phyloP scores from a whole-genome alignment of 768 basidiomycete genomes.

The Arthromyces matolae region DNA sequence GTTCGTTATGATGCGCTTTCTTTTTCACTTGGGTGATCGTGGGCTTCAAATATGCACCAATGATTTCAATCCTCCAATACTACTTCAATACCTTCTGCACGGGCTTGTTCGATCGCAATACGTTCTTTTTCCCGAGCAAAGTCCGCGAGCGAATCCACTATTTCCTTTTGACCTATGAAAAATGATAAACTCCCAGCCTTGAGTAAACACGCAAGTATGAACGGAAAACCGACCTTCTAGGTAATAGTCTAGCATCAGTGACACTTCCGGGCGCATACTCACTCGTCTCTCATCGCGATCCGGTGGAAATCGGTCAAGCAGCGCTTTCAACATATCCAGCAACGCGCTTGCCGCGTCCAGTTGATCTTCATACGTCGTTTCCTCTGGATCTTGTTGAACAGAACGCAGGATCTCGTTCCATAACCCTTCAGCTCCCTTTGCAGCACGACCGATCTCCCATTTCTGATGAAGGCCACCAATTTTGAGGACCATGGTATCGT shows the following conservation, averaged over 20 bases:
- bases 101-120: constrained; percentile 45
- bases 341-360: constrained; percentile 66
- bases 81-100: constrained; percentile 50
- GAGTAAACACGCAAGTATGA: too few relatives aligned
- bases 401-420: constrained; percentile 53
- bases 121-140: constrained; percentile 47
- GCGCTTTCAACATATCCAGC: constrained; percentile 58
- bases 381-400: constrained; percentile 22
- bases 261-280: constrained; percentile 51
- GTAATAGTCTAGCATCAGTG: constrained; percentile 64
- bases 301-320: constrained; percentile 48
- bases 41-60: too few relatives aligned
- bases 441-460: constrained; percentile 64
- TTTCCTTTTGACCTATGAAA: constrained; percentile 53
- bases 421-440: constrained; percentile 50
- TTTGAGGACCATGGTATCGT: constrained; percentile 82
- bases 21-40: too few relatives aligned
- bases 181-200: not conserved
- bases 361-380: constrained; percentile 52
- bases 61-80: constrained; percentile 38
- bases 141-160: constrained; percentile 48
- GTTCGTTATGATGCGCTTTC: too few relatives aligned
- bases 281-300: constrained; percentile 17
- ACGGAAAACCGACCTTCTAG: constrained; percentile 46
- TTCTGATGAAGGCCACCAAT: constrained; percentile 54